These are phyloP conservation scores for Bauhinia variegata DNA, from an alignment of 306 rosid genomes.

Conservation along the genomic window DNA sequence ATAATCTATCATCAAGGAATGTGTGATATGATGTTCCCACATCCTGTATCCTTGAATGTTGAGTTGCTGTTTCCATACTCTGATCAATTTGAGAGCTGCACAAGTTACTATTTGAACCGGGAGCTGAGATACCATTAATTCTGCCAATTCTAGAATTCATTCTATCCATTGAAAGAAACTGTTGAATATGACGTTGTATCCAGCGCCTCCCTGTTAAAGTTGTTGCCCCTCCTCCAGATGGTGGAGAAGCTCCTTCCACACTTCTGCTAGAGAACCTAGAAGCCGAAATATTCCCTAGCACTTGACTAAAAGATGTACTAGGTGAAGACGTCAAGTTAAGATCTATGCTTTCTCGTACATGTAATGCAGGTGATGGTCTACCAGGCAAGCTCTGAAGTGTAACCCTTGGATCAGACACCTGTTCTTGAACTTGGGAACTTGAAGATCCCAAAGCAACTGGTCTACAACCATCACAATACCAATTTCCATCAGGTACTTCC, in stretches of 20 bases:
- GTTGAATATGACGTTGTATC: constrained; percentile 84
- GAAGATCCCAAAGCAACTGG: constrained; percentile 77
- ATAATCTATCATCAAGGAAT: constrained; percentile 68
- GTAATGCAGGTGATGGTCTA: constrained; percentile 51
- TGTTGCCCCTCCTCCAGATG: constrained; percentile 78
- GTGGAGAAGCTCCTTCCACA: constrained; percentile 62
- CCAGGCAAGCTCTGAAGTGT: constrained; percentile 50
- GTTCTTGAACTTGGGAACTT: constrained; percentile 67
- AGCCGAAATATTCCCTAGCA: constrained; percentile 59
- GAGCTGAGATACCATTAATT: constrained; percentile 51
- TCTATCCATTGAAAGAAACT: constrained; percentile 58
- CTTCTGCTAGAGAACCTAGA: constrained; percentile 64
- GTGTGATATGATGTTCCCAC: constrained; percentile 59
- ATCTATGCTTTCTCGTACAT: constrained; percentile 65
- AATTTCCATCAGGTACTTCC: constrained; percentile 93
- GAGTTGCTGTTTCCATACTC: constrained; percentile 53
- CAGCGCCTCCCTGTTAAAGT: constrained; percentile 79
- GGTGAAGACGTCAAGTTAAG: constrained; percentile 75
- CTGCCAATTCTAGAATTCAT: constrained; percentile 51
- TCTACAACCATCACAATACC: constrained; percentile 90
- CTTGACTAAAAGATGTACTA: constrained; percentile 54
- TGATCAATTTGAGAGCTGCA: constrained; percentile 54
- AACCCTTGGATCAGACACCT: constrained; percentile 56
- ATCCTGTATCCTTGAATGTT: constrained; percentile 49
- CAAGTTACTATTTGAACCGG: constrained; percentile 43